A percentile compares a stretch with the other conserved stretches of the same genome.
Conservation (phyloP, 352 stramenopile species). For the Pythium rhizo-oryzae region DNA sequence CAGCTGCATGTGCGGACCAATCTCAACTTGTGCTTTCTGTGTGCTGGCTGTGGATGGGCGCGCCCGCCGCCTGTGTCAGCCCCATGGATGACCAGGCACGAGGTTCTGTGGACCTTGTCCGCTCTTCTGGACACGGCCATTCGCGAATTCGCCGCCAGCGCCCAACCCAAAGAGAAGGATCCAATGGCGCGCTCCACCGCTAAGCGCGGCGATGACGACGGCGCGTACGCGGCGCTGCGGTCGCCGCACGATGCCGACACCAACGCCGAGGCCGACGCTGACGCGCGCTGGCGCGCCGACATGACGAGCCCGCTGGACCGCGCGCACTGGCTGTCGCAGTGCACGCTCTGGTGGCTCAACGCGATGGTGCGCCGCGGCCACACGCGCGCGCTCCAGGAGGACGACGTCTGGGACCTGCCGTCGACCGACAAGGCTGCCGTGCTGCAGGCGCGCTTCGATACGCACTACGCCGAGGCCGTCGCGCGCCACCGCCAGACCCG, state of each 20-base stretch:
- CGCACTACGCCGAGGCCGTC: neutral
- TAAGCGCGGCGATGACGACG: neutral
- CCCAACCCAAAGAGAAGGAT: no score
- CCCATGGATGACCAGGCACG: no score
- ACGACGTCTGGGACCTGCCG: slow-evolving; percentile 38
- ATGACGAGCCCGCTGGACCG: slow-evolving; percentile 16
- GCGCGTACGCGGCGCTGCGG: slow-evolving; percentile 15
- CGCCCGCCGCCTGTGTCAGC: no score
- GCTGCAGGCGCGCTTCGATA: slow-evolving; percentile 34
- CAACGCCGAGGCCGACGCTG: neutral
- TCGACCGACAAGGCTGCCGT: slow-evolving; percentile 21
- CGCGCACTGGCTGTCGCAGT: slow-evolving; percentile 22
- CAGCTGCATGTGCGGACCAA: neutral
- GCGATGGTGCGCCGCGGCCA: slow-evolving; percentile 16
- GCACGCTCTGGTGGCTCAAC: slow-evolving; percentile 34
- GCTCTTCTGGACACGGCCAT: neutral
- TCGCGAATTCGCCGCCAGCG: no score
- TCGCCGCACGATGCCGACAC: slow-evolving; percentile 1
- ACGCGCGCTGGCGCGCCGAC: slow-evolving; percentile 11
- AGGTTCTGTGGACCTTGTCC: no score
- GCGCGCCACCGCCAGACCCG: neutral
- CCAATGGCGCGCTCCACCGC: no score
- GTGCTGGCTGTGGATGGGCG: neutral
- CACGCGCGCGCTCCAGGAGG: slow-evolving; percentile 27
- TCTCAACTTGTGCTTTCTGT: no score